phyloP scores from a whole-genome alignment of 257 asterid genomes.

The Salvia rosmarinus region DNA sequence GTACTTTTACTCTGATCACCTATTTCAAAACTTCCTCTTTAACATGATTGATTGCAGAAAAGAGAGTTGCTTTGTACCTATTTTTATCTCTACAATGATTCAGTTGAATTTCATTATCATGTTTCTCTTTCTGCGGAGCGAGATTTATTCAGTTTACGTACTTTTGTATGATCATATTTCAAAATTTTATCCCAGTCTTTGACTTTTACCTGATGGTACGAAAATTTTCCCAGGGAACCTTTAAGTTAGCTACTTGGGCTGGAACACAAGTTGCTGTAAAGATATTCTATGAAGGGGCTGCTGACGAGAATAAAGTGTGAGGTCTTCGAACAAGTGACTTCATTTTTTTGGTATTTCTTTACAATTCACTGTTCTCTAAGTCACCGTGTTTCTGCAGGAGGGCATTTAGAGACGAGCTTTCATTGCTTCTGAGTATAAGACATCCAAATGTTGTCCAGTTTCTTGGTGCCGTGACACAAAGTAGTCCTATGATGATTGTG shows the following conservation, averaged over 20 bases:
- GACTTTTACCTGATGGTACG: slow-evolving; percentile 6
- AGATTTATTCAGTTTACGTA: neutral
- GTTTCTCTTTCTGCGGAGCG: slow-evolving; percentile 23
- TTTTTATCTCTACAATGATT: neutral
- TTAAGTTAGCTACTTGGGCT: slow-evolving; percentile 77
- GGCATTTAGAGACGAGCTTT: slow-evolving; percentile 85
- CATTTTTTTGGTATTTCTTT: neutral
- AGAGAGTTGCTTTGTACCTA: neutral
- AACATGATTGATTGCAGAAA: neutral
- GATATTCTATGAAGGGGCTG: slow-evolving; percentile 73
- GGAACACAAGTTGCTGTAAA: slow-evolving; percentile 95
- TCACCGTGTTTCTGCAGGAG: slow-evolving; percentile 47
- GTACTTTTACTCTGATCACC: slow-evolving; percentile 41
- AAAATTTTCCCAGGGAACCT: slow-evolving; percentile 67
- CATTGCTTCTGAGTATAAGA: slow-evolving; percentile 79
- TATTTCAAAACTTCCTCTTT: neutral
- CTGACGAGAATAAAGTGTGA: slow-evolving; percentile 88
- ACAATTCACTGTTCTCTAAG: slow-evolving; percentile 20
- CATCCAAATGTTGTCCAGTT: slow-evolving; percentile 97
- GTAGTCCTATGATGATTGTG: slow-evolving; percentile 98
- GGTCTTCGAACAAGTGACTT: slow-evolving; percentile 29
- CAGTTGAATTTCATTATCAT: neutral
- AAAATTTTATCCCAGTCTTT: no score
- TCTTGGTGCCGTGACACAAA: slow-evolving; percentile 97
- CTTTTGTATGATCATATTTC: slow-evolving; percentile 14